phyloP scores from a whole-genome alignment of 2,329 filamentous ascomycete species.

The Rhinocladiella similis region DNA sequence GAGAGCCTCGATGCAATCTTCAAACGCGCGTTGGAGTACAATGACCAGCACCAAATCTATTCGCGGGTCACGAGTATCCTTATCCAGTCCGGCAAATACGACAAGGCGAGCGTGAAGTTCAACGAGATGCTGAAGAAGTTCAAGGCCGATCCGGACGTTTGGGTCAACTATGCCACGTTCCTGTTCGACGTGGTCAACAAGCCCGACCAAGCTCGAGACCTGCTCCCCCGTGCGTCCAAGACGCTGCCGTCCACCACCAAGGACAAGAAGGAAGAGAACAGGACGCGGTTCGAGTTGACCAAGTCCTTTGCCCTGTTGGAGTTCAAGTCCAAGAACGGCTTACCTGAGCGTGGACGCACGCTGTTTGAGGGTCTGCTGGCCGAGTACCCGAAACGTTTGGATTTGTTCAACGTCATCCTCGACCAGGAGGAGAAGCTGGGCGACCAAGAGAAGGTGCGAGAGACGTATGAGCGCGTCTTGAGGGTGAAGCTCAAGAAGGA shows the following conservation, averaged over 20 bases:
- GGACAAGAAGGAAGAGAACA: conserved; percentile 34
- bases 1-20: conserved; percentile 83
- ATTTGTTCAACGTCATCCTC: conserved; percentile 89
- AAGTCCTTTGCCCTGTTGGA: conserved; percentile 89
- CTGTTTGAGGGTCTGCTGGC: conserved; percentile 87
- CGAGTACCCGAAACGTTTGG: conserved; percentile 83
- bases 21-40: conserved; percentile 89
- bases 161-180: conserved; percentile 94
- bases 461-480: conserved; percentile 77
- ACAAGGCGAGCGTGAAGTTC: conserved; percentile 86
- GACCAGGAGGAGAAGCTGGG: conserved; percentile 73
- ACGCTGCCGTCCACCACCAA: conserved; percentile 61
- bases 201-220: conserved; percentile 71
- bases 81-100: conserved; percentile 82
- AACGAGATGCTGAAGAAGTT: conserved; percentile 86
- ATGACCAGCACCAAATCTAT: conserved; percentile 86
- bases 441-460: conserved; percentile 65
- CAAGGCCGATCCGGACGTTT: conserved; percentile 70
- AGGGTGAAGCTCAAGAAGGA: conserved; percentile 70
- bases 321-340: conserved; percentile 79
- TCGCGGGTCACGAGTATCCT: conserved; percentile 91
- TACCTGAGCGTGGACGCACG: conserved; percentile 87
- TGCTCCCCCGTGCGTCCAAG: conserved; percentile 82
- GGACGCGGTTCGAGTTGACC: conserved; percentile 72
- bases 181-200: conserved; percentile 72